Conservation (phyloP, 2,329 filamentous ascomycete species). For the Penicillium sp. region DNA sequence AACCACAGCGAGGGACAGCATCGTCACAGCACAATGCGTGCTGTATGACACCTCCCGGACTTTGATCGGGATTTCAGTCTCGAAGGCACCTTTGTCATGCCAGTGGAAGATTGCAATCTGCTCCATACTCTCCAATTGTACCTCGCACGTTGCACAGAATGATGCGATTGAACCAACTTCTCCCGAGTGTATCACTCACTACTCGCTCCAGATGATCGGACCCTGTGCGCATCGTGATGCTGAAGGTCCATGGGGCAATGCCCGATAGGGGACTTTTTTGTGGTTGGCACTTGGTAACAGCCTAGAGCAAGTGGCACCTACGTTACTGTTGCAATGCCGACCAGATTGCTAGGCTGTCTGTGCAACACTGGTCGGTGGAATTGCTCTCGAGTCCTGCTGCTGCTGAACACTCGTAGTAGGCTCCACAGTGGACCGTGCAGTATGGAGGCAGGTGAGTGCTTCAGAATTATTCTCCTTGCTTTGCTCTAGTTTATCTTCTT, state of each 20-base stretch:
- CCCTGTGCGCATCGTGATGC: neutral
- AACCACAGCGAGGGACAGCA: neutral
- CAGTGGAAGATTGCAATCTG: slow-evolving; percentile 3
- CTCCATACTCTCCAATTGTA: neutral
- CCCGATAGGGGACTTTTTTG: neutral
- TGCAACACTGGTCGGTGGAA: slow-evolving; percentile 14
- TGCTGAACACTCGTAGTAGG: neutral
- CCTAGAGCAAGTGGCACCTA: slow-evolving; percentile 5
- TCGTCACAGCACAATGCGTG: slow-evolving; percentile 2
- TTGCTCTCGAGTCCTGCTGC: slow-evolving; percentile 5
- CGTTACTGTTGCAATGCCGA: slow-evolving; percentile 22
- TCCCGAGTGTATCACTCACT: neutral
- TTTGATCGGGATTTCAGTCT: slow-evolving; percentile 2
- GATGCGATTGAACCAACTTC: slow-evolving; percentile 5
- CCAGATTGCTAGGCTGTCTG: slow-evolving; percentile 15
- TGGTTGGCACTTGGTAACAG: slow-evolving; percentile 2
- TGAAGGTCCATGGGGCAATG: slow-evolving; percentile 1
- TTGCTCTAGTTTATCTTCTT: too few relatives aligned
- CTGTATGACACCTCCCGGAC: slow-evolving; percentile 1
- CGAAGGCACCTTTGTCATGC: neutral
- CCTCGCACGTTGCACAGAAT: slow-evolving; percentile 8
- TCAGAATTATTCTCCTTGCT: too few relatives aligned
- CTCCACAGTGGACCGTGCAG: neutral
- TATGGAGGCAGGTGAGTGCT: too few relatives aligned
- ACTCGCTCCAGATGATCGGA: neutral